Evolutionary conservation across 768 basidiomycete genomes (phyloP), one percentile per base, ranked within the genome.

Genomic region (Macrocybe gigantea): DNA sequence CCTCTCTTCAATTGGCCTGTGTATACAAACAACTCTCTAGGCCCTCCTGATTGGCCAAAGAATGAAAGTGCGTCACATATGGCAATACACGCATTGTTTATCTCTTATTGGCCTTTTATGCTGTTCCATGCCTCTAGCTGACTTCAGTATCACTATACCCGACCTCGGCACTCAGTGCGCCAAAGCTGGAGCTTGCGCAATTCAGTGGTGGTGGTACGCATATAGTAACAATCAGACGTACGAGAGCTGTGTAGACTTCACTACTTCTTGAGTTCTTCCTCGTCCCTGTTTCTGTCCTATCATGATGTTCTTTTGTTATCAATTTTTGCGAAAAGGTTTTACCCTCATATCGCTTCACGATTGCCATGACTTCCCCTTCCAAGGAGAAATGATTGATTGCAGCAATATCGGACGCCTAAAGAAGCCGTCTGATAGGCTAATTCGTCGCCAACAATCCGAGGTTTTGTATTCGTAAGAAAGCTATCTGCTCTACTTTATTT

Each of bases 141-240:
- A 64, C 37, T 70, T 67, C 38, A 52, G 53, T 7, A 57, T 67
- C 36, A 63, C 60, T 3, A 59, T 68, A 43, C 67, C 61, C 2
- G 50, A 66, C 49, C 55, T 68, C 15, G 64, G 61, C 4, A 52
- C 56, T 11, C 53, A 56, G 44, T 71, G 66, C 50, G 44, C 53
- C 8, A 56, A 48, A 7, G 52, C 56, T 6, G 68, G 66, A 5
- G 54, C 58, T 7, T 70, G 68, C 35, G 67, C 66, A 7, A 65
- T 69, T 49, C 68, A 69, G 49, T 70, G 69, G 67, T 68, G 61
- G 61, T 69, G 64, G 65, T 64, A 57, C 45, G 60, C 45, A 1
- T 56, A 50, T 35, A 34, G 35, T n/a, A 64, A 62, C 47, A 48
- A 50, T 29, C 64, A 68, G 54, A 66, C 66, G 0, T 69, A 66